These are phyloP conservation scores for Rhynchospora pubera DNA, from an alignment of 176 grass and related monocot genomes.

Conservation along the genomic window DNA sequence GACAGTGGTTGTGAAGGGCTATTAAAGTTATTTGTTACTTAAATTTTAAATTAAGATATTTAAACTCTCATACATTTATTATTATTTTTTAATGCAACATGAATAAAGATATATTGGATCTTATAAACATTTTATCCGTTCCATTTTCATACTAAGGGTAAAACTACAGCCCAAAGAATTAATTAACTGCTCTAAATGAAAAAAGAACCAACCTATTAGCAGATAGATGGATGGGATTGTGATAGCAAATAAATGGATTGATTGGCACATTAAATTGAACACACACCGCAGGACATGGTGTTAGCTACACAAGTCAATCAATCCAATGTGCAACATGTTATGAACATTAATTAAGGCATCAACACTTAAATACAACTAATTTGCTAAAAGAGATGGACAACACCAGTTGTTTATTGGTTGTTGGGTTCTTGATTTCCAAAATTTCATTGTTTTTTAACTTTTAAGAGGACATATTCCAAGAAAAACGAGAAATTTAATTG, in stretches of 20 bases:
- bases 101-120: no score
- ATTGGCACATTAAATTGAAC: neutral
- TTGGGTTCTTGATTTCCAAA: neutral
- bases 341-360: slow-evolving; percentile 9
- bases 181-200: no score
- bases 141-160: no score
- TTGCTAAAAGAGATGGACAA: neutral
- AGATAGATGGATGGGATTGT: neutral
- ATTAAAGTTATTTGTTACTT: no score
- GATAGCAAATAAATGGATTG: slow-evolving; percentile 4
- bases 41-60: no score
- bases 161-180: no score
- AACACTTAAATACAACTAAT: neutral
- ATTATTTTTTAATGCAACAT: no score
- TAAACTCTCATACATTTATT: no score
- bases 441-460: neutral
- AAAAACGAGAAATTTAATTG: neutral
- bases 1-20: no score
- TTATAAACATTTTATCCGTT: no score
- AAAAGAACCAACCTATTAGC: neutral
- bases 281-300: neutral
- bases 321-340: slow-evolving; percentile 5
- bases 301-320: slow-evolving; percentile 8
- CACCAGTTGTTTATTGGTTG: neutral
- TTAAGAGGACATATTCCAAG: neutral